phyloP scores from a whole-genome alignment of 1,284 basidiomycete species.

The Malassezia globosa region DNA sequence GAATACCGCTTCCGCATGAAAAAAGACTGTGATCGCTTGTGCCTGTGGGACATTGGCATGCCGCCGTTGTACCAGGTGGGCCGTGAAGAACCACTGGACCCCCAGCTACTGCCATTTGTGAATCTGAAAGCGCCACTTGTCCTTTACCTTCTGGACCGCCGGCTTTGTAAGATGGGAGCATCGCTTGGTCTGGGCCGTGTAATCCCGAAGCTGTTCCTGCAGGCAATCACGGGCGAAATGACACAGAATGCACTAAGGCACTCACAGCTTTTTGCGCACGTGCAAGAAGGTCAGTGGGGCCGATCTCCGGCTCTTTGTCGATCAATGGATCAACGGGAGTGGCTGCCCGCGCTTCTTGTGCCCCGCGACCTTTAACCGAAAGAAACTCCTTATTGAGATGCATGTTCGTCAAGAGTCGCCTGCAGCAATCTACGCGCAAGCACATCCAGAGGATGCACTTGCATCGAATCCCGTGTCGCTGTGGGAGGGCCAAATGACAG shows the following conservation, averaged over 20 bases:
- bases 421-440: constrained; percentile 51
- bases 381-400: constrained; percentile 95
- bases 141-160: constrained; percentile 84
- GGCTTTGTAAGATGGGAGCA: constrained; percentile 85
- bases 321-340: constrained; percentile 97
- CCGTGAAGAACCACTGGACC: constrained; percentile 56
- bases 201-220: constrained; percentile 85
- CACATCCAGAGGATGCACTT: constrained; percentile 35
- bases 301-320: constrained; percentile 77
- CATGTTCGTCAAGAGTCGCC: constrained; percentile 79
- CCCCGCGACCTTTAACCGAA: constrained; percentile 83
- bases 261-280: constrained; percentile 75
- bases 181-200: constrained; percentile 86
- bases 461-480: constrained; percentile 49
- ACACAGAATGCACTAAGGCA: constrained; percentile 67
- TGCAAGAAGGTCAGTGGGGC: constrained; percentile 75
- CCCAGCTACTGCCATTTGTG: constrained; percentile 56
- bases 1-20: constrained; percentile 91
- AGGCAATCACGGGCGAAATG: constrained; percentile 83
- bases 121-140: constrained; percentile 91
- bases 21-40: constrained; percentile 90
- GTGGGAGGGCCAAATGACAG: constrained; percentile 75
- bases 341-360: constrained; percentile 87
- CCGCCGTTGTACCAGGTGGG: constrained; percentile 88
- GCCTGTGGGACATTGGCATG: constrained; percentile 75